Base-by-base conservation (phyloP, 139 green algal genomes). In the Chlorella sp. region DNA sequence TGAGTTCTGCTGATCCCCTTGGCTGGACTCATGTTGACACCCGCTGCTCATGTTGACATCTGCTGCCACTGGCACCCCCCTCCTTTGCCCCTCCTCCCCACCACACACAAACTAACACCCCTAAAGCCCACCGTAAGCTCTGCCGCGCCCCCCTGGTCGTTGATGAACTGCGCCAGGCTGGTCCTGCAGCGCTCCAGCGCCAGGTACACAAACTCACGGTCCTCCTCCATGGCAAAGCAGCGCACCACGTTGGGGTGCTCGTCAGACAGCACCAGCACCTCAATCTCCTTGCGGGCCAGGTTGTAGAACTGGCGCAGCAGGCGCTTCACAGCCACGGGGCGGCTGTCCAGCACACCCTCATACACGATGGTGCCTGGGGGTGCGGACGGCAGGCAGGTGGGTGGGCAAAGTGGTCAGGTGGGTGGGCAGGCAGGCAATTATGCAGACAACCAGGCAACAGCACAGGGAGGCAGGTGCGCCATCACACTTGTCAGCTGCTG, bases 221-320 rank as follows among this genome's bases (percentile, higher is more conserved):
- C 95, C 78, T 97, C 90, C 80, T 99, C 95, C 91, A 99, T 92
- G 3, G 93, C 94, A 84, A 97, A 98, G 80, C 89, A 97, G 32
- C 91, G 82, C 71, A 96, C 78, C 31, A 98, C 88, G 77, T 97
- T 98, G 63, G 93, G 93, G 78, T 98, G 94, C 78, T 98, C 94
- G 67, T 99, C 95, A 17, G 42, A 10, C 10, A 55, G 10, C 42
- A 55, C 10, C 10, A 10, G 10, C 42, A 79, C 79, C 31, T 87
- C 83, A 59, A 98, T 97, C 79, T 99, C 95, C 70, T 97, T 97
- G 33, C 85, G 77, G 0, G 95, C 95, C 35, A 96, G 74, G 34
- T 92, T 88, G 30, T 88, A 88, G 74, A 97, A 97, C 81, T 95
- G 87, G 4, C 77, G 83, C 75, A 96, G 85, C 67, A 97, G 79